Base-by-base conservation (phyloP, 116 monocot genomes). In the Cymodocea nodosa region DNA sequence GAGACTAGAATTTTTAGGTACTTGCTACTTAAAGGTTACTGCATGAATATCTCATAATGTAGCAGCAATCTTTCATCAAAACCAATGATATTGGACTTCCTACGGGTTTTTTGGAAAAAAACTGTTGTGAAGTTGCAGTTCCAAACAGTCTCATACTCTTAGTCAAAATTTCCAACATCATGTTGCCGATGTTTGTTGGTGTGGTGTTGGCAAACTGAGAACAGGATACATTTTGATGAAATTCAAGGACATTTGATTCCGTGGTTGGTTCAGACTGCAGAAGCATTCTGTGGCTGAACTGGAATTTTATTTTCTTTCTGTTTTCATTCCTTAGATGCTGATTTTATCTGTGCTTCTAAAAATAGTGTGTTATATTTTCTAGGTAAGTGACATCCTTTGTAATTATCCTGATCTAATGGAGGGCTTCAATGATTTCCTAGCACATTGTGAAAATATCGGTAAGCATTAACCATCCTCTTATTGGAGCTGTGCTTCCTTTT, bases 41-140 rank as follows among this genome's bases (percentile, higher is more conserved):
- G 52, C 14, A 20, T 53, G 35, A 17, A 65, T 75, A 87, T 90
- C 83, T 98, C 97, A 40, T 48, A 72, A 61, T 97, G 91, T 44
- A 97, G 85, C 69, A 97, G 49, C 97, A 97, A 91, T 69, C 92
- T 91, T 60, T 97, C 91, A 75, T 97, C 97, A 80, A 91, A 97
- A 67, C 87, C 91, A 80, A 97, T 75, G 22, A 78, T 85, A 49
- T 87, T 88, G 59, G 69, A 70, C 23, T 15, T 51, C 69, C 65
- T 66, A 58, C 61, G 50, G 65, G 0, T 4, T 62, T 68, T 75
- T 30, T 30, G 30, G 30, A 30, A 30, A 30, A 30, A 30, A 30
- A 30, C 30, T 30, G 30, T 30, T 30, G 30, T 30, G 30, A 3
- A 1, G 3, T 3, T 30, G 30, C 30, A 30, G 30, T 30, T 30